These are phyloP conservation scores for Pseudopithomyces chartarum DNA, from an alignment of 2,329 filamentous ascomycete genomes.

Conservation along the genomic window DNA sequence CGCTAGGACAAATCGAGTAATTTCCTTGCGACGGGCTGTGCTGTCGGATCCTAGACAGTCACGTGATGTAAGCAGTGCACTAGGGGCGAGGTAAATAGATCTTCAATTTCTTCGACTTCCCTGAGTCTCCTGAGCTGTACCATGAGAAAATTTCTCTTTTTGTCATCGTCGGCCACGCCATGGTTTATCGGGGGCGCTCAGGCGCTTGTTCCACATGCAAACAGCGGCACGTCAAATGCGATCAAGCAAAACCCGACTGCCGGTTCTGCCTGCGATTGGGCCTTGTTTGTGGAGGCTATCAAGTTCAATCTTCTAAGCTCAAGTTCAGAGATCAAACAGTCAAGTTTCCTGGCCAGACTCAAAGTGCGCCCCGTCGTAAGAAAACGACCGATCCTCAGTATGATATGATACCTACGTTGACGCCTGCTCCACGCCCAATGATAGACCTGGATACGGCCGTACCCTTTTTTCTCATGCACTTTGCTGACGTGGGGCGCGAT, in stretches of 20 bases:
- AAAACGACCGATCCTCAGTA: no score
- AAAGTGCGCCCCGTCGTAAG: no score
- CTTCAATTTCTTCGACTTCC: no score
- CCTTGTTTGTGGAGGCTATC: conserved; percentile 8
- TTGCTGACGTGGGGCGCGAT: conserved; percentile 4
- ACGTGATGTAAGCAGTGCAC: no score
- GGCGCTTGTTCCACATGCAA: conserved; percentile 11
- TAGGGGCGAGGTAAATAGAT: no score
- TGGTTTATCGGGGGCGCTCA: conserved; percentile 6
- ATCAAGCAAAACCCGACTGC: conserved; percentile 9
- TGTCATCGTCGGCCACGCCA: not conserved
- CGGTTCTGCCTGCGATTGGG: conserved; percentile 5
- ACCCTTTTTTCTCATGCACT: conserved; percentile 1
- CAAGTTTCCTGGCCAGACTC: conserved; percentile 2
- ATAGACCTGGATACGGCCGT: not conserved
- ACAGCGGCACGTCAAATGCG: conserved; percentile 11
- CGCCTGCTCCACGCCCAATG: no score
- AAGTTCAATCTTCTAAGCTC: not conserved
- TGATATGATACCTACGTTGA: no score
- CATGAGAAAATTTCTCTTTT: not conserved
- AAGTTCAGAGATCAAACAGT: conserved; percentile 10
- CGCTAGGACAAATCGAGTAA: no score
- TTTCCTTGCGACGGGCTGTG: no score
- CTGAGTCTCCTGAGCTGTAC: no score
- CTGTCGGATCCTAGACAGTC: no score